phyloP scores from a whole-genome alignment of 2,329 filamentous ascomycete species.

The Claviceps africana region DNA sequence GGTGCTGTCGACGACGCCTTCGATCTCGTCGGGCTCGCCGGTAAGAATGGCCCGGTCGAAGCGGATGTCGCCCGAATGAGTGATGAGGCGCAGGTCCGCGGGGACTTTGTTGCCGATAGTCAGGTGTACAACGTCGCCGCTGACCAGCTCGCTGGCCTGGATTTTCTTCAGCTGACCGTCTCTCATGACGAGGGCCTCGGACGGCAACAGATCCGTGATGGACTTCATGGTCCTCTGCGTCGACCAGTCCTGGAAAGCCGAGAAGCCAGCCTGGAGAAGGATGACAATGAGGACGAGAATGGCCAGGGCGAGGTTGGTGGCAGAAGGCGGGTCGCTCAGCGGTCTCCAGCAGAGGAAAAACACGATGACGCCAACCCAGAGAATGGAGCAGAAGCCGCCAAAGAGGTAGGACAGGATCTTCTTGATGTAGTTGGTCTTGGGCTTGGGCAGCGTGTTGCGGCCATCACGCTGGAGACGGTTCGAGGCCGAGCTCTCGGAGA shows the following conservation, averaged over 20 bases:
- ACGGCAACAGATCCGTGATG: conserved; percentile 30
- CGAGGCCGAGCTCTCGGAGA: conserved; percentile 20
- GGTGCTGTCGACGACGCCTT: conserved; percentile 25
- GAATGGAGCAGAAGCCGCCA: conserved; percentile 32
- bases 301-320: conserved; percentile 30
- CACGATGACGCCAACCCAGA: conserved; percentile 32
- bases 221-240: conserved; percentile 32
- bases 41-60: conserved; percentile 29
- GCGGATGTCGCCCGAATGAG: conserved; percentile 26
- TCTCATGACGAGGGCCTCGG: conserved; percentile 28
- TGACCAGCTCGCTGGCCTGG: conserved; percentile 28
- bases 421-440: conserved; percentile 28
- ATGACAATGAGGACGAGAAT: conserved; percentile 34
- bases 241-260: conserved; percentile 34
- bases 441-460: conserved; percentile 25
- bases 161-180: conserved; percentile 27
- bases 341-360: conserved; percentile 35
- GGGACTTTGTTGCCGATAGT: conserved; percentile 34
- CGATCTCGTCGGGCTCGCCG: conserved; percentile 27
- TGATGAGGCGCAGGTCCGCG: conserved; percentile 30
- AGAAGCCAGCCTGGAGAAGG: conserved; percentile 30
- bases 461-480: conserved; percentile 25
- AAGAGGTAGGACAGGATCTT: conserved; percentile 29
- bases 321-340: conserved; percentile 28
- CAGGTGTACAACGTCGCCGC: conserved; percentile 31